A percentile compares a stretch with the other conserved stretches of the same genome.
phyloP scores from a whole-genome alignment of 2,329 filamentous ascomycete species.

The Apiospora rasikravindrae region DNA sequence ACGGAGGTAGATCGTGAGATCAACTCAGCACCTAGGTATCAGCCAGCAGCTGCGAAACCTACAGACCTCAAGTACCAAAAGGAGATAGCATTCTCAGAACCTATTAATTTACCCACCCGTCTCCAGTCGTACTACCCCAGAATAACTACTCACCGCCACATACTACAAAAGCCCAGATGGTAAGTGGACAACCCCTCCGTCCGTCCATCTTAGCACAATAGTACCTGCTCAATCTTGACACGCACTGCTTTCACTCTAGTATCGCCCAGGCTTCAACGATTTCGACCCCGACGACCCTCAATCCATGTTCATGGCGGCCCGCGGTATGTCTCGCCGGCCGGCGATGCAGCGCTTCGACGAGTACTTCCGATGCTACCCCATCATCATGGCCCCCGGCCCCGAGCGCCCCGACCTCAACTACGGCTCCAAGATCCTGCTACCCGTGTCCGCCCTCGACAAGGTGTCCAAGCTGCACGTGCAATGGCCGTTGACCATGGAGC shows the following conservation, averaged over 20 bases:
- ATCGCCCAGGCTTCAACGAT: conserved; percentile 45
- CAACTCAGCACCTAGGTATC: neutral
- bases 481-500: conserved; percentile 96
- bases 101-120: neutral
- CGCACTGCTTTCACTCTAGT: conserved; percentile 31
- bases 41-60: neutral
- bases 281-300: conserved; percentile 55
- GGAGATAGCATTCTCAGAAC: neutral
- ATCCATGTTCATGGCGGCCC: conserved; percentile 54
- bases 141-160: neutral
- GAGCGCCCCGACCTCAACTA: conserved; percentile 92
- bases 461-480: conserved; percentile 95
- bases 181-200: neutral
- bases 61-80: neutral
- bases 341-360: conserved; percentile 87
- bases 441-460: conserved; percentile 95
- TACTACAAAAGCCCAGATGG: neutral
- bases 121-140: neutral
- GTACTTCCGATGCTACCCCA: conserved; percentile 96
- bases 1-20: neutral
- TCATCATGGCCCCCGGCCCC: conserved; percentile 90
- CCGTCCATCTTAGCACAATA: neutral
- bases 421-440: conserved; percentile 96
- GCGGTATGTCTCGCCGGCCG: conserved; percentile 50
- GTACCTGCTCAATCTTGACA: neutral